phyloP scores from a whole-genome alignment of 169 alveolate species.

The Plasmodium adleri region DNA sequence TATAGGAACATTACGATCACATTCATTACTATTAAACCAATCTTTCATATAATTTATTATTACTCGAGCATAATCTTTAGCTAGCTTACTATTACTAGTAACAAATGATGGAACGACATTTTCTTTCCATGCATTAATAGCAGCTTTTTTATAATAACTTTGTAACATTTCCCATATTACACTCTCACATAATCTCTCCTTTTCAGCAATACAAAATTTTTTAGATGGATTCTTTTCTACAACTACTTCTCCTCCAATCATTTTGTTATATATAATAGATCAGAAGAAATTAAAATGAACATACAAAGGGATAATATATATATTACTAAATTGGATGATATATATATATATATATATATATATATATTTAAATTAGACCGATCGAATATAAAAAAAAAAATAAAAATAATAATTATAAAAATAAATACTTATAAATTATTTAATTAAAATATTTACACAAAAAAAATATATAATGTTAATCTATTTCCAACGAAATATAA shows the following conservation, averaged over 20 bases:
- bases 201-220: constrained; percentile 82
- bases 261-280: neutral
- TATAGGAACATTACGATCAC: constrained; percentile 78
- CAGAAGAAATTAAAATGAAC: neutral
- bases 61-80: constrained; percentile 86
- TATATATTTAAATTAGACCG: neutral
- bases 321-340: too few species aligned
- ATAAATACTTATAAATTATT: neutral
- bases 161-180: constrained; percentile 86
- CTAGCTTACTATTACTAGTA: constrained; percentile 87
- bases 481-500: too few species aligned
- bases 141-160: constrained; percentile 84
- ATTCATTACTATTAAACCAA: constrained; percentile 75
- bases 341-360: constrained; percentile 8
- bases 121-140: constrained; percentile 89
- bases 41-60: constrained; percentile 86
- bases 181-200: constrained; percentile 83
- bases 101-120: constrained; percentile 89
- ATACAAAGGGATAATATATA: neutral
- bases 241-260: constrained; percentile 86
- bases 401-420: neutral
- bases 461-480: too few species aligned
- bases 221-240: constrained; percentile 86
- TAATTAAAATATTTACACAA: too few species aligned
- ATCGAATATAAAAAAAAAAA: neutral